Percentiles rank a stretch among this genome's conserved stretches.
These are phyloP conservation scores for Lipomyces orientalis DNA, from an alignment of 805 yeast species.

Conservation along the genomic window DNA sequence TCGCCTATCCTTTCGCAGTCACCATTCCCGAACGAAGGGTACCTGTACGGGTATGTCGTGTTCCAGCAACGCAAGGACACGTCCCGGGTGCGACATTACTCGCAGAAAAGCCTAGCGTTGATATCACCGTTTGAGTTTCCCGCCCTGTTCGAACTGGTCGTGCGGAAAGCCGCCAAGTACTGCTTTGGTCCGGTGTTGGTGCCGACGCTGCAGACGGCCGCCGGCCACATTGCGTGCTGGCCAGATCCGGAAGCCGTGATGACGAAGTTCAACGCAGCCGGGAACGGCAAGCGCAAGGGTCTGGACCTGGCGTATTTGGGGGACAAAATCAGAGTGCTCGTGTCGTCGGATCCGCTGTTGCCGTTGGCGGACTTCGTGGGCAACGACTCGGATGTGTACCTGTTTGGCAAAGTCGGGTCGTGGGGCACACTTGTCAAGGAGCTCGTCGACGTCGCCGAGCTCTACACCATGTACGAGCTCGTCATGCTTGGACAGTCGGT, in stretches of 20 bases:
- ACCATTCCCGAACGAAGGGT: constrained; percentile 15
- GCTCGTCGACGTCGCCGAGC: constrained; percentile 20
- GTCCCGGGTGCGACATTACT: constrained; percentile 25
- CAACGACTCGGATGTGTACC: constrained; percentile 11
- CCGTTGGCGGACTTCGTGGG: constrained; percentile 26
- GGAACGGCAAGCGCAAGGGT: constrained; percentile 15
- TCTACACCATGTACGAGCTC: constrained; percentile 25
- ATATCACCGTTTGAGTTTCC: constrained; percentile 32
- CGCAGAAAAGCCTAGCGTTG: constrained; percentile 25
- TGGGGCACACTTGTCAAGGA: constrained; percentile 29
- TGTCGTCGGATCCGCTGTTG: constrained; percentile 21
- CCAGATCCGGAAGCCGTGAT: constrained; percentile 29
- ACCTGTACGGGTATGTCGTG: constrained; percentile 29
- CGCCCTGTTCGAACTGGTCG: constrained; percentile 29
- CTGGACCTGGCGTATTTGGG: constrained; percentile 33
- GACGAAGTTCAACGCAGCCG: constrained; percentile 4
- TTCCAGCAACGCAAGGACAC: constrained; percentile 30
- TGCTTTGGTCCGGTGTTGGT: constrained; percentile 14
- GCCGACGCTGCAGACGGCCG: constrained; percentile 31
- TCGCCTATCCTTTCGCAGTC: constrained; percentile 13
- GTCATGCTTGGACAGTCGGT: constrained; percentile 28
- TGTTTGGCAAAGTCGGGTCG: constrained; percentile 26
- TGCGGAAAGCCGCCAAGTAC: constrained; percentile 21
- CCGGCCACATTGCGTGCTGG: constrained; percentile 33
- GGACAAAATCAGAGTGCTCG: constrained; percentile 22